phyloP scores from a whole-genome alignment of 371 early-diverging fungal species.

The Funneliformis caledonium region DNA sequence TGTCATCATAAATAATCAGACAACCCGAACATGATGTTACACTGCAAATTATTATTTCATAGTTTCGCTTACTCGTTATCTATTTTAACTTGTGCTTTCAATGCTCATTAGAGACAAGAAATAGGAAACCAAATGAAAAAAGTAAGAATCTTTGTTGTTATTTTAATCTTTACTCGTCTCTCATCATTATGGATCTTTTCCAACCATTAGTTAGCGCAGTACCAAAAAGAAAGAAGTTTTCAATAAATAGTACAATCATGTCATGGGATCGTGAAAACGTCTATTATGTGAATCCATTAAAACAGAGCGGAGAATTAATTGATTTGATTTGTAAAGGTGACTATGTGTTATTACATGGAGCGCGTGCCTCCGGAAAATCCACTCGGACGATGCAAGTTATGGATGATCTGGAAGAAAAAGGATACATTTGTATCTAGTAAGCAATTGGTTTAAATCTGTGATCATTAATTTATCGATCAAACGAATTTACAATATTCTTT shows the following conservation, averaged over 20 bases:
- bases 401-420: conserved; percentile 4
- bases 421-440: conserved; percentile 27
- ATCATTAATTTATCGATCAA: background rate
- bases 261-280: background rate
- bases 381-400: conserved; percentile 20
- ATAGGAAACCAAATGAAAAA: too few species aligned
- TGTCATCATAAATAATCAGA: too few species aligned
- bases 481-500: background rate
- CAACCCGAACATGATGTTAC: too few species aligned
- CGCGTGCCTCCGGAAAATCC: conserved; percentile 36
- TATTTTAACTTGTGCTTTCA: too few species aligned
- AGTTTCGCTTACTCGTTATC: too few species aligned
- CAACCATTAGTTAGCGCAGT: too few species aligned
- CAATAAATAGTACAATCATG: conserved; percentile 26
- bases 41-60: too few species aligned
- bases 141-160: too few species aligned
- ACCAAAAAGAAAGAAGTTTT: conserved; percentile 1
- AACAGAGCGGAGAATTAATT: conserved; percentile 18
- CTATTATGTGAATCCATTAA: background rate
- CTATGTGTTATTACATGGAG: background rate
- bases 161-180: too few species aligned
- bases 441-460: background rate
- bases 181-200: too few species aligned
- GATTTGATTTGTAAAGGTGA: background rate
- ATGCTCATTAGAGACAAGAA: too few species aligned